Evolutionary conservation across 2,329 filamentous ascomycete genomes (phyloP).

Genomic region (Phialophora chinensis): DNA sequence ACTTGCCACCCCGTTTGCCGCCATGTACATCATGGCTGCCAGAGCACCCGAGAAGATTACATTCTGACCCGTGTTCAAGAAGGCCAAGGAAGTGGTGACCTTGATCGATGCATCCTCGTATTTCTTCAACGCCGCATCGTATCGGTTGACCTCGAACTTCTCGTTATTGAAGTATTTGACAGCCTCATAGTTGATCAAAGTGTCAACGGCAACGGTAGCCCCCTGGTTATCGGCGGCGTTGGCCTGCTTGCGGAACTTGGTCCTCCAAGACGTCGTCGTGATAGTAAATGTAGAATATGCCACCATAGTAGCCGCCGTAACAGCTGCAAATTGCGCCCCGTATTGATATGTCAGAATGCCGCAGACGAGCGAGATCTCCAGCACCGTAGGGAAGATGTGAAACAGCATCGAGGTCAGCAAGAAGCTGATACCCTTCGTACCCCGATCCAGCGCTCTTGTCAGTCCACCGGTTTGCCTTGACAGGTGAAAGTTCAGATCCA

Average conservation of each 20-base stretch:
- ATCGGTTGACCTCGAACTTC: constrained; percentile 87
- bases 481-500: constrained; percentile 93
- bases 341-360: constrained; percentile 97
- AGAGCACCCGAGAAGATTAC: constrained; percentile 94
- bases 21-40: constrained; percentile 98
- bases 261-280: constrained; percentile 93
- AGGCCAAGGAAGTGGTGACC: constrained; percentile 88
- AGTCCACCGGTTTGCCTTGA: constrained; percentile 92
- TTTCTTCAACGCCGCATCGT: constrained; percentile 81
- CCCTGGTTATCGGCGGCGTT: constrained; percentile 96
- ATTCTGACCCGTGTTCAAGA: constrained; percentile 94
- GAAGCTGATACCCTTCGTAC: constrained; percentile 98
- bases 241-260: constrained; percentile 91
- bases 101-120: constrained; percentile 98
- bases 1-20: constrained; percentile 82
- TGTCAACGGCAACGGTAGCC: constrained; percentile 94
- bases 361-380: constrained; percentile 95
- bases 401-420: constrained; percentile 98
- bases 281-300: constrained; percentile 98
- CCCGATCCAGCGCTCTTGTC: constrained; percentile 91
- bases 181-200: constrained; percentile 97
- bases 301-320: constrained; percentile 89
- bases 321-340: constrained; percentile 85
- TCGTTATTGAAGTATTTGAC: constrained; percentile 99
- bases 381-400: constrained; percentile 87